Evolutionary conservation across 805 yeast genomes (phyloP).

Genomic region (Debaryomyces prosopidis): DNA sequence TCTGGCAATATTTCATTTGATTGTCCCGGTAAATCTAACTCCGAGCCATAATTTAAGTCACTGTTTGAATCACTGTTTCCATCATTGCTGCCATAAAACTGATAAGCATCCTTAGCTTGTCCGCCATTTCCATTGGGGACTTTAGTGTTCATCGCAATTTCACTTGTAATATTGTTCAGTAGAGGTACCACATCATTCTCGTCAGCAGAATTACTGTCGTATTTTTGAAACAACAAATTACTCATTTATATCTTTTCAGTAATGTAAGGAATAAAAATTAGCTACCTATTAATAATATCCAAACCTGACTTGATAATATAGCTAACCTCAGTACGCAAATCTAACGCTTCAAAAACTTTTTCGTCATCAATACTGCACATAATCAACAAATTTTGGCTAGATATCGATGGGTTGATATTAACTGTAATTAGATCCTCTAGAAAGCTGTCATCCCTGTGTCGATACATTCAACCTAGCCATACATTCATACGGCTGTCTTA

Average conservation of each 20-base stretch:
- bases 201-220: conserved; percentile 5
- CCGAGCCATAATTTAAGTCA: neutral
- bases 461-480: too few relatives aligned
- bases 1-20: conserved; percentile 7
- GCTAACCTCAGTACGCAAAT: too few relatives aligned
- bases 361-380: too few relatives aligned
- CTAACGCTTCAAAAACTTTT: too few relatives aligned
- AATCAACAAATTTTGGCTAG: too few relatives aligned
- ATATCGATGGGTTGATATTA: too few relatives aligned
- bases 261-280: too few relatives aligned
- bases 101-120: neutral
- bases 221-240: conserved; percentile 21
- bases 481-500: too few relatives aligned
- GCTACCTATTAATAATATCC: too few relatives aligned
- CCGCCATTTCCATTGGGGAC: neutral
- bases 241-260: conserved; percentile 15
- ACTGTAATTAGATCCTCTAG: too few relatives aligned
- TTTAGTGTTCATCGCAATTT: neutral
- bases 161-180: neutral
- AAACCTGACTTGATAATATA: too few relatives aligned
- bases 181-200: neutral
- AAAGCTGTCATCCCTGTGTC: too few relatives aligned
- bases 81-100: neutral
- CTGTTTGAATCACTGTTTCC: neutral
- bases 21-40: neutral